Evolutionary conservation across 129 eudicot species (phyloP), one percentile per base, ranked within the genome.

Genomic region (Lactuca saligna): DNA sequence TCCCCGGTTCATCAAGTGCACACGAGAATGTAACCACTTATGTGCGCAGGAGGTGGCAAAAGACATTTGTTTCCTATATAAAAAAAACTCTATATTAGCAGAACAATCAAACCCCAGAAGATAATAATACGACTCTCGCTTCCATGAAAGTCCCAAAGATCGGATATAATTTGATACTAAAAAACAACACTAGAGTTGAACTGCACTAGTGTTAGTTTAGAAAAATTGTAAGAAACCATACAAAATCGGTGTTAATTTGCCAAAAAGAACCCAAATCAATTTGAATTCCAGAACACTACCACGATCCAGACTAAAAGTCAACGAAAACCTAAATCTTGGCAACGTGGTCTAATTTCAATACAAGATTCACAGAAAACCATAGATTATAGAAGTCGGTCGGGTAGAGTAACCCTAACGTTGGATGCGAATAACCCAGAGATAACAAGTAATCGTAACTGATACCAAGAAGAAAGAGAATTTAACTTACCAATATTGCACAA

Each of bases 401-500:
- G 54, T 17, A 25, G 34, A 46, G 66, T 57, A 46, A 4, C 17
- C 68, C 66, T 10, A 57, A 5, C 51, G 3, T 2, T 14, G 15
- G 42, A 69, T 25, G 38, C 16, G 17, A 31, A 14, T 5, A 54
- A 8, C 51, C 0, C 5, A 25, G 11, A 12, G 8, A 41, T 0
- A 57, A 25, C 38, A 41, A 50, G 59, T 61, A 61, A 71, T 4
- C 14, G 69, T 4, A 25, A 72, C 2, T 4, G 17, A 54, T 20
- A 41, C 1, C 0, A 49, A 46, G 46, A 33, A 2, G 13, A 16
- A 10, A 6, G 41, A 48, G 37, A 20, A 20, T 48, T 48, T 53
- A 75, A 16, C 68, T 33, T 75, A 75, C 79, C 63, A 20, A 8
- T 50, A 65, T 74, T 13, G 66, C 65, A 56, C 35, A 32, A 38